Evolutionary conservation across 768 basidiomycete genomes (phyloP).

Genomic region (Auricularia auricula-judae): DNA sequence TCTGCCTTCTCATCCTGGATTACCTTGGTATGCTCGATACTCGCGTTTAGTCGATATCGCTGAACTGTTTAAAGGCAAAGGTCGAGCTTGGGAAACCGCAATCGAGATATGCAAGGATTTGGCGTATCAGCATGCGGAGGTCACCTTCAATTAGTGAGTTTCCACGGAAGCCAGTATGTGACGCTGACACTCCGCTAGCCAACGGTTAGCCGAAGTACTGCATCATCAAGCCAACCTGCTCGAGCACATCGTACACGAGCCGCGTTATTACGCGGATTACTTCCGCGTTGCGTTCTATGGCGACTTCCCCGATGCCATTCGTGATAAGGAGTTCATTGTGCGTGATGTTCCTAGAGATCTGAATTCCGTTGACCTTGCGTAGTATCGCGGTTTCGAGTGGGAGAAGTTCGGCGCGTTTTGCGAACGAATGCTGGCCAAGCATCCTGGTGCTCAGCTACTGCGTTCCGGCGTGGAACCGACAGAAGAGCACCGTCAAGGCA

Average conservation of each 20-base stretch:
- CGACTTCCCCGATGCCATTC: constrained; percentile 74
- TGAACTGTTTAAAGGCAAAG: constrained; percentile 52
- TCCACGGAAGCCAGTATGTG: no score
- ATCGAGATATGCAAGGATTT: constrained; percentile 90
- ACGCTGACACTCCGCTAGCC: constrained; percentile 28
- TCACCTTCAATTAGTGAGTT: constrained; percentile 84
- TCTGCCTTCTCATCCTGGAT: constrained; percentile 86
- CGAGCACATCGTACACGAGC: constrained; percentile 74
- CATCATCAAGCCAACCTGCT: constrained; percentile 78
- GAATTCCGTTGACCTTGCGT: not conserved
- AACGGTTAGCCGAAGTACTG: constrained; percentile 74
- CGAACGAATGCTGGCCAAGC: constrained; percentile 85
- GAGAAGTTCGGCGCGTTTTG: constrained; percentile 86
- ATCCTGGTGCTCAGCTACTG: constrained; percentile 72
- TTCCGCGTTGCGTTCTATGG: constrained; percentile 92
- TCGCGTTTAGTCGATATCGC: not conserved
- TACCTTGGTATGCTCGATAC: constrained; percentile 55
- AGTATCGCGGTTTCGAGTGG: constrained; percentile 95
- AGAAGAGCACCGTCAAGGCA: constrained; percentile 68
- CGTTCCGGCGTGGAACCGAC: constrained; percentile 66
- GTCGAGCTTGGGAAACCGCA: constrained; percentile 95
- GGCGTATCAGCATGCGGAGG: constrained; percentile 74
- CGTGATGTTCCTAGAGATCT: constrained; percentile 15
- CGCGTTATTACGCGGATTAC: constrained; percentile 84
- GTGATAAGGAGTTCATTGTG: constrained; percentile 87